Conservation (phyloP, 257 asterid species). For the Nicotiana tabacum region DNA sequence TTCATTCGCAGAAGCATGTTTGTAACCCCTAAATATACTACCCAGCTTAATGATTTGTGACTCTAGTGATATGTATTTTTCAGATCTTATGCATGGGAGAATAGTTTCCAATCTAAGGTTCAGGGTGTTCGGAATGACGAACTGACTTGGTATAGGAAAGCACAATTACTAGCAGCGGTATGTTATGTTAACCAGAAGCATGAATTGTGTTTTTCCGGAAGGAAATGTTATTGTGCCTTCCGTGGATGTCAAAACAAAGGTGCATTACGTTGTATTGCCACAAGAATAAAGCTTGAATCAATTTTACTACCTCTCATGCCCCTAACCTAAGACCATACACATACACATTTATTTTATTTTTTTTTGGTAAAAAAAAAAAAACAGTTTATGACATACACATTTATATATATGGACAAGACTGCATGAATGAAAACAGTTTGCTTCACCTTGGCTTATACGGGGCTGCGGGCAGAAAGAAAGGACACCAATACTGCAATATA, state of each 20-base stretch:
- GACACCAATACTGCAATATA: neutral
- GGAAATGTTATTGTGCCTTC: neutral
- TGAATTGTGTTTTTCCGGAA: neutral
- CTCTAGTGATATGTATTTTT: conserved; percentile 19
- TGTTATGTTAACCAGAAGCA: neutral
- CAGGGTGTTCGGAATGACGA: conserved; percentile 76
- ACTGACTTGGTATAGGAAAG: conserved; percentile 74
- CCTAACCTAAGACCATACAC: neutral
- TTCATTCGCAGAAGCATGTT: conserved; percentile 6
- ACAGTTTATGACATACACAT: neutral
- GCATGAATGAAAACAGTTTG: neutral
- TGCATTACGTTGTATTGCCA: neutral
- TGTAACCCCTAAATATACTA: neutral
- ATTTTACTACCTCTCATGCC: neutral
- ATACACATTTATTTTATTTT: neutral
- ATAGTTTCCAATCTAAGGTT: conserved; percentile 79
- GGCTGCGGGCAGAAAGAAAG: neutral
- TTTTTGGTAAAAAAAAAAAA: no score
- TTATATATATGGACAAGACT: neutral
- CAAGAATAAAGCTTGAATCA: neutral
- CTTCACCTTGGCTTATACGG: neutral
- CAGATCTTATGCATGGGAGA: conserved; percentile 99
- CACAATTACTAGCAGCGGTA: conserved; percentile 93
- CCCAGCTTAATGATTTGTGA: neutral
- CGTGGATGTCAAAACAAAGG: neutral